Evolutionary conservation across 805 yeast genomes (phyloP).

Genomic region (Naumovozyma castellii): DNA sequence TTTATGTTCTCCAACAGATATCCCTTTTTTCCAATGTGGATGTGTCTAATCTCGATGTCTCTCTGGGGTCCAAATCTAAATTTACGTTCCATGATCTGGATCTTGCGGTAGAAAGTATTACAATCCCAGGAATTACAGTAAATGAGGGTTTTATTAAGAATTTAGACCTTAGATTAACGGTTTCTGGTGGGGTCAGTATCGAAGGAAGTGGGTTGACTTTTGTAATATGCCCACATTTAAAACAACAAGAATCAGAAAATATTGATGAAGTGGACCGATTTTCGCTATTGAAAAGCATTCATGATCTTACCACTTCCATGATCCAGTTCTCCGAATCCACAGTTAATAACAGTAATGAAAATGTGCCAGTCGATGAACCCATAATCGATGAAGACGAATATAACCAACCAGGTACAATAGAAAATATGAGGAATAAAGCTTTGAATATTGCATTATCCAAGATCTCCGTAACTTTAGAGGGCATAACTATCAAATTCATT

Average conservation of each 20-base stretch:
- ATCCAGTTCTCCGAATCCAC: conserved; percentile 23
- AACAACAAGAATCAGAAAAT: conserved; percentile 24
- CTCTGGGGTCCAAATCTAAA: conserved; percentile 49
- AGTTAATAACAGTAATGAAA: background rate
- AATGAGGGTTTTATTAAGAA: conserved; percentile 51
- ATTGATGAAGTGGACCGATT: conserved; percentile 29
- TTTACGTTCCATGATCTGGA: conserved; percentile 51
- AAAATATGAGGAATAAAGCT: conserved; percentile 52
- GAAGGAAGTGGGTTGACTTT: conserved; percentile 48
- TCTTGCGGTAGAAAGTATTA: conserved; percentile 61
- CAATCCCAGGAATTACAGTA: conserved; percentile 53
- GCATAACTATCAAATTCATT: conserved; percentile 40
- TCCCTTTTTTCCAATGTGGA: conserved; percentile 76
- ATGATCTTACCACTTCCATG: conserved; percentile 54
- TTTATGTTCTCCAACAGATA: conserved; percentile 72
- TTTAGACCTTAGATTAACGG: conserved; percentile 50
- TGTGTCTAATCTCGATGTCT: conserved; percentile 70
- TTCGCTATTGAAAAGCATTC: conserved; percentile 62
- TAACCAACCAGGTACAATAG: conserved; percentile 30
- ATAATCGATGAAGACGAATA: conserved; percentile 7
- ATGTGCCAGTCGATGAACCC: conserved; percentile 1
- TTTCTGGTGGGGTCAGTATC: conserved; percentile 62
- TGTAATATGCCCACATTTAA: conserved; percentile 9
- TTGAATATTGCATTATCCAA: conserved; percentile 60
- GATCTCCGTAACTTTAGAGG: conserved; percentile 40